Evolutionary conservation across 1,284 basidiomycete species (phyloP).

Genomic region (Ustilago crameri): DNA sequence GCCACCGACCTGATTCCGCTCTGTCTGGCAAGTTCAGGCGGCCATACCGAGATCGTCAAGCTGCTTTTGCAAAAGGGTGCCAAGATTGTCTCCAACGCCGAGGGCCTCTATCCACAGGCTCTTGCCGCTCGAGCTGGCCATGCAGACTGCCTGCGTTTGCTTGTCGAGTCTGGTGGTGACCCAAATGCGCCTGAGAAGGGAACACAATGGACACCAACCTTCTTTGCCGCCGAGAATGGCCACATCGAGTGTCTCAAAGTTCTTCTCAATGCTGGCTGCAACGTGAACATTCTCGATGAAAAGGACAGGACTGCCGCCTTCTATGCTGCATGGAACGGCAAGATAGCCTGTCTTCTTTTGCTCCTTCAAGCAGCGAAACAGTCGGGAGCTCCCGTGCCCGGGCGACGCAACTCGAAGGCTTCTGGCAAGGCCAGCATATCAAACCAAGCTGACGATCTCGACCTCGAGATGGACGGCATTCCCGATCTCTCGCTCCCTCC

Average conservation of each 20-base stretch:
- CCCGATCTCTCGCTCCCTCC: conserved; percentile 93
- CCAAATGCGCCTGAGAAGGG: conserved; percentile 82
- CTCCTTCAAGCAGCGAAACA: conserved; percentile 66
- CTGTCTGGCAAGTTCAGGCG: conserved; percentile 88
- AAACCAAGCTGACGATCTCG: conserved; percentile 45
- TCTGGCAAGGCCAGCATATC: conserved; percentile 19
- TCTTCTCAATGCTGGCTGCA: conserved; percentile 81
- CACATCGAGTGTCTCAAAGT: conserved; percentile 80
- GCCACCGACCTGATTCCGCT: conserved; percentile 82
- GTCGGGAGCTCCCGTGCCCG: background rate
- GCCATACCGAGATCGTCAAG: conserved; percentile 84
- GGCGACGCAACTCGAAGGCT: conserved; percentile 16
- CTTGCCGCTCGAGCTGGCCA: conserved; percentile 98
- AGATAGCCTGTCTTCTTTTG: conserved; percentile 74
- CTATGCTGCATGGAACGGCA: conserved; percentile 98
- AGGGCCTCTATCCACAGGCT: conserved; percentile 95
- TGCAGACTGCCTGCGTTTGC: conserved; percentile 80
- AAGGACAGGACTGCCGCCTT: conserved; percentile 86
- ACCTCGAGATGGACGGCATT: conserved; percentile 79
- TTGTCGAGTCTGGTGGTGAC: conserved; percentile 72
- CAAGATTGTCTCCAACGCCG: conserved; percentile 84
- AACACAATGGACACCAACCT: conserved; percentile 98
- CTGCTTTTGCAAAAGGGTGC: conserved; percentile 83
- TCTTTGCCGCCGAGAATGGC: conserved; percentile 92
- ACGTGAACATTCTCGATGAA: conserved; percentile 83